phyloP scores from a whole-genome alignment of 257 asterid species.

The Marsdenia floribunda region DNA sequence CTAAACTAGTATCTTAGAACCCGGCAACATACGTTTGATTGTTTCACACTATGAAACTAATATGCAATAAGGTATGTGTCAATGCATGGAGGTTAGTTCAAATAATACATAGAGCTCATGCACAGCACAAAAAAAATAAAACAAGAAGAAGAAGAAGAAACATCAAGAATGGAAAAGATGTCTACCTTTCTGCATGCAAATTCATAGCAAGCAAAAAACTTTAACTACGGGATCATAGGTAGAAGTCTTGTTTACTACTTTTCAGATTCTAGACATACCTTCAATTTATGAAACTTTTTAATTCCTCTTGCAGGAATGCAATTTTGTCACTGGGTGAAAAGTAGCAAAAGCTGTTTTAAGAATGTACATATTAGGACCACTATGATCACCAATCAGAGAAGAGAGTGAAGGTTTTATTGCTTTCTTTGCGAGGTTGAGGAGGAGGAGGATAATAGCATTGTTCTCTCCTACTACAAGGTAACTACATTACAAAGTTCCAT shows the following conservation, averaged over 20 bases:
- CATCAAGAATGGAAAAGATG: background rate
- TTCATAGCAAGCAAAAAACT: background rate
- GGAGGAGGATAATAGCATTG: background rate
- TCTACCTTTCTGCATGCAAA: background rate
- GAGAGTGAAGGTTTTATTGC: background rate
- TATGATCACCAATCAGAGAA: background rate
- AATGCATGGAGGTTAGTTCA: background rate
- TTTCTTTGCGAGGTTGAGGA: background rate
- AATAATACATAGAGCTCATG: background rate
- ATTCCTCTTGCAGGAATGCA: background rate
- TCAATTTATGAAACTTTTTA: background rate
- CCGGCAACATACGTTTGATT: background rate
- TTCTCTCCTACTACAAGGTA: background rate
- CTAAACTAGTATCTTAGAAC: background rate
- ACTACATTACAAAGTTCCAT: background rate
- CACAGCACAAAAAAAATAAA: background rate
- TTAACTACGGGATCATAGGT: background rate
- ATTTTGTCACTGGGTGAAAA: background rate
- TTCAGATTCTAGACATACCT: background rate
- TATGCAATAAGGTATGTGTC: background rate
- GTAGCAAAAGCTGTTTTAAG: background rate
- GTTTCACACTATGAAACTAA: background rate
- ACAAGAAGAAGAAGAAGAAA: too few species aligned
- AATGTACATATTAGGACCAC: conserved; percentile 1
- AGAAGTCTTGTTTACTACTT: background rate